These are phyloP conservation scores for Trifolium repens DNA, from an alignment of 306 rosid species.

Conservation along the genomic window DNA sequence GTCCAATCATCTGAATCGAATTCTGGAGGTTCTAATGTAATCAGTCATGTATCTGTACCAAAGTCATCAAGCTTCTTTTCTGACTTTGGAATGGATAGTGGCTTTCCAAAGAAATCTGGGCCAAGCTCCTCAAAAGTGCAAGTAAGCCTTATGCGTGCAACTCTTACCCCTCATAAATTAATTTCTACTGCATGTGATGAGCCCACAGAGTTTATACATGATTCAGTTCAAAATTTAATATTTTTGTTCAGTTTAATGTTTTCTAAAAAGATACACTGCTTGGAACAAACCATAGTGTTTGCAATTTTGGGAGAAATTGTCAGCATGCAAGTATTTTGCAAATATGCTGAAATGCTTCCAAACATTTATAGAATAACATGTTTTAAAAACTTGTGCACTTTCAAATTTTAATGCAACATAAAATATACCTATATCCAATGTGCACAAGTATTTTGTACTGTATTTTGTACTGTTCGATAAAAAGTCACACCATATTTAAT, in stretches of 20 bases:
- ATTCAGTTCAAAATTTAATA: neutral
- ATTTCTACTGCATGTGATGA: constrained; percentile 13
- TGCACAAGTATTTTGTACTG: too few relatives aligned
- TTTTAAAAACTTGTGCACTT: neutral
- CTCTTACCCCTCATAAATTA: neutral
- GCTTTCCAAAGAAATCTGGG: constrained; percentile 63
- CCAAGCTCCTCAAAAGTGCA: constrained; percentile 67
- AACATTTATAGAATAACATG: constrained; percentile 4
- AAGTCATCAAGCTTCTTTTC: constrained; percentile 92
- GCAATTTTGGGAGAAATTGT: neutral
- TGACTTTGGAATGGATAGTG: constrained; percentile 84
- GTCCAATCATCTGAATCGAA: constrained; percentile 67
- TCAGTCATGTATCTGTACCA: constrained; percentile 76
- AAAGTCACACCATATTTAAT: too few relatives aligned
- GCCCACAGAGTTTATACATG: neutral
- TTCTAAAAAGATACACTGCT: neutral
- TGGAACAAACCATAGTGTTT: neutral
- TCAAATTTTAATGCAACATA: neutral
- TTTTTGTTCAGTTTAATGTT: neutral
- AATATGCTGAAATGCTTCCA: neutral
- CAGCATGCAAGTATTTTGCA: neutral
- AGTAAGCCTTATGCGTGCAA: constrained; percentile 52
- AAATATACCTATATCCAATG: neutral
- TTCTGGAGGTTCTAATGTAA: constrained; percentile 59
- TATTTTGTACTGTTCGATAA: too few relatives aligned